A percentile compares a stretch with the other conserved stretches of the same genome.
These are phyloP conservation scores for Diaporthe ilicicola DNA, from an alignment of 2,329 filamentous ascomycete species.

Conservation along the genomic window DNA sequence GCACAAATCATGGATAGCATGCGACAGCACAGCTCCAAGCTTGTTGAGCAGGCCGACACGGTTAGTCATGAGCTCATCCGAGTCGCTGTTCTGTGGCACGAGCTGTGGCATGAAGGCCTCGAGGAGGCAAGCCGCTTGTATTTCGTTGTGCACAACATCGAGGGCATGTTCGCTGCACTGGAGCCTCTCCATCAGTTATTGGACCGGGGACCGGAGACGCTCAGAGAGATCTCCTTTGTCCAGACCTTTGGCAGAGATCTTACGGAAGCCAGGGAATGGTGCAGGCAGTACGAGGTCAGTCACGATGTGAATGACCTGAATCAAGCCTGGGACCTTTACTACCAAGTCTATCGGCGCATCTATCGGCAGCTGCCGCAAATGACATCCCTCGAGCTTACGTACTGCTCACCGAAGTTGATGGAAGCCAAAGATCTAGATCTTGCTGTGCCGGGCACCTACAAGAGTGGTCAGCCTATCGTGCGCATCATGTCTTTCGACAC, in stretches of 20 bases:
- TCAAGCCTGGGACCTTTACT: slow-evolving; percentile 99
- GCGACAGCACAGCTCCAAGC: slow-evolving; percentile 89
- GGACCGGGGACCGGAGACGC: slow-evolving; percentile 88
- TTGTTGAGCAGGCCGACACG: slow-evolving; percentile 94
- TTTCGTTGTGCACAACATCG: slow-evolving; percentile 96
- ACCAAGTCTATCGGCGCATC: slow-evolving; percentile 97
- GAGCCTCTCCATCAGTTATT: slow-evolving; percentile 91
- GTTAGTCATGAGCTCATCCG: slow-evolving; percentile 97
- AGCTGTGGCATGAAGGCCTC: slow-evolving; percentile 97
- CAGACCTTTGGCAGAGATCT: slow-evolving; percentile 97
- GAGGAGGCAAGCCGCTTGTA: slow-evolving; percentile 97
- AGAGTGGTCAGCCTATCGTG: slow-evolving; percentile 79
- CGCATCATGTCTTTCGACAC: slow-evolving; percentile 90
- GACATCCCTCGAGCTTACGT: slow-evolving; percentile 91
- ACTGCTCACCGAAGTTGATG: slow-evolving; percentile 94
- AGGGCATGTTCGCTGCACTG: slow-evolving; percentile 94
- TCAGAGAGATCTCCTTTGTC: slow-evolving; percentile 95
- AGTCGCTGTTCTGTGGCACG: slow-evolving; percentile 97
- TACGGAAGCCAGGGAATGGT: slow-evolving; percentile 95
- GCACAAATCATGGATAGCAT: slow-evolving; percentile 97
- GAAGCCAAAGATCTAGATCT: slow-evolving; percentile 86
- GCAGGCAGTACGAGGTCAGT: slow-evolving; percentile 88
- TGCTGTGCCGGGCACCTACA: slow-evolving; percentile 94
- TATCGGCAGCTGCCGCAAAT: slow-evolving; percentile 91
- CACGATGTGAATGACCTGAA: slow-evolving; percentile 93